A percentile compares a stretch with the other conserved stretches of the same genome.
Evolutionary conservation across 352 stramenopile genomes (phyloP).

Genomic region (Pythium myriotylum): DNA sequence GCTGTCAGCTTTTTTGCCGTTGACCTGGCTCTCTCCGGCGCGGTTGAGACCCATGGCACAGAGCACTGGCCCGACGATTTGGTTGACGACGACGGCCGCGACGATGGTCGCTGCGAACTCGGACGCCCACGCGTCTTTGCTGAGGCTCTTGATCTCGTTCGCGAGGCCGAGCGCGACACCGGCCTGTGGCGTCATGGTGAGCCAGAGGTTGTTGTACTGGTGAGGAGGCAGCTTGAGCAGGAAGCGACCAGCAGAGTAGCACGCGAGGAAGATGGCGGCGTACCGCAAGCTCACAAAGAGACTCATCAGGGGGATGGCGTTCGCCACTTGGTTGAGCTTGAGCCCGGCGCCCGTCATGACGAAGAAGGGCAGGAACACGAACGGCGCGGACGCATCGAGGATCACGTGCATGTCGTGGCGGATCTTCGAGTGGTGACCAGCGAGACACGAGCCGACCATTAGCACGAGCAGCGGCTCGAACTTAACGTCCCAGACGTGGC

Average conservation of each 20-base stretch:
- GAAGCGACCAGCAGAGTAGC: constrained; percentile 59
- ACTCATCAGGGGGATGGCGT: constrained; percentile 66
- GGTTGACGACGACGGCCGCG: constrained; percentile 67
- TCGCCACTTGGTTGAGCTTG: constrained; percentile 64
- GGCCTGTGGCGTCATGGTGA: constrained; percentile 74
- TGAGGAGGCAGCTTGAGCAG: constrained; percentile 55
- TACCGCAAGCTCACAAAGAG: constrained; percentile 62
- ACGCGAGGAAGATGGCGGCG: constrained; percentile 61
- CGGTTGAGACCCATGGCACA: constrained; percentile 56
- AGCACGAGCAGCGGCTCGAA: constrained; percentile 73
- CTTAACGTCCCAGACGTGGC: constrained; percentile 67
- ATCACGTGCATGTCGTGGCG: constrained; percentile 83
- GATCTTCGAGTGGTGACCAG: constrained; percentile 60
- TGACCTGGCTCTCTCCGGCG: constrained; percentile 43
- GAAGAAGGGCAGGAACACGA: constrained; percentile 80
- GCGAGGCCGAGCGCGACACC: constrained; percentile 67
- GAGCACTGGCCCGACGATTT: constrained; percentile 68
- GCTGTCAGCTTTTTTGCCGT: constrained; percentile 7
- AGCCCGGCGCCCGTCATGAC: constrained; percentile 72
- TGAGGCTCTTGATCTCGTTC: constrained; percentile 57
- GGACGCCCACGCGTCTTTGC: constrained; percentile 47
- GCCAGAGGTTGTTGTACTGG: constrained; percentile 78
- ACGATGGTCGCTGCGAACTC: constrained; percentile 72
- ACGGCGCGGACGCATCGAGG: constrained; percentile 61
- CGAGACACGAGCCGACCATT: constrained; percentile 65